Percentiles rank a stretch among this genome's conserved stretches.
phyloP scores from a whole-genome alignment of 1,139 yeast genomes.

The Taiozyma sp. region DNA sequence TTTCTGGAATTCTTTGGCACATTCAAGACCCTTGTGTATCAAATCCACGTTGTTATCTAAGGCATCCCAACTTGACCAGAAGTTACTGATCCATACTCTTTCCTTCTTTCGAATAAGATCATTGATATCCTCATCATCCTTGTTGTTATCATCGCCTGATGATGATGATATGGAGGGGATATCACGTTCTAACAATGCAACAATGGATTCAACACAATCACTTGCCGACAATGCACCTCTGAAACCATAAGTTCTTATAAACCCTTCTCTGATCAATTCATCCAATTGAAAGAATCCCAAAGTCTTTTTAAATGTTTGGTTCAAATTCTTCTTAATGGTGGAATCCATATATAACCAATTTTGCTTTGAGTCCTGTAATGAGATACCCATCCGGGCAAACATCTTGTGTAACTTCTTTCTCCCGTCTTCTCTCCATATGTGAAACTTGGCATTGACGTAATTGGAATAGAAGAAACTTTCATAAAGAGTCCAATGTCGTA shows the following conservation, averaged over 20 bases:
- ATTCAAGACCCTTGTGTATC: slow-evolving; percentile 63
- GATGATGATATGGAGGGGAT: neutral
- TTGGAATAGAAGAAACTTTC: slow-evolving; percentile 88
- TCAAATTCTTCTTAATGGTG: slow-evolving; percentile 66
- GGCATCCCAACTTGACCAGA: slow-evolving; percentile 97
- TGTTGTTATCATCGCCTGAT: slow-evolving; percentile 16
- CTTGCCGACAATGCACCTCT: slow-evolving; percentile 86
- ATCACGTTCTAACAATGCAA: slow-evolving; percentile 73
- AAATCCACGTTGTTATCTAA: slow-evolving; percentile 54
- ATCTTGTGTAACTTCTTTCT: slow-evolving; percentile 78
- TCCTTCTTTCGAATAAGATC: slow-evolving; percentile 48
- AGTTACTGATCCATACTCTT: slow-evolving; percentile 77
- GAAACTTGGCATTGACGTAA: slow-evolving; percentile 81
- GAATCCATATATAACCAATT: slow-evolving; percentile 91
- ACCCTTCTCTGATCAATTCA: slow-evolving; percentile 81
- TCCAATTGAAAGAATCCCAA: slow-evolving; percentile 76
- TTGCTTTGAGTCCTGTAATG: slow-evolving; percentile 82
- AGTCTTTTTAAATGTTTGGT: slow-evolving; percentile 62
- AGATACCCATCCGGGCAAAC: slow-evolving; percentile 95
- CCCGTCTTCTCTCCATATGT: slow-evolving; percentile 91
- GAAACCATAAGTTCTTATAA: slow-evolving; percentile 79
- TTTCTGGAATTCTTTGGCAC: slow-evolving; percentile 78
- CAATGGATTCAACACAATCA: slow-evolving; percentile 85
- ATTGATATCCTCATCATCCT: slow-evolving; percentile 36
- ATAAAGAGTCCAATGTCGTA: slow-evolving; percentile 91